Evolutionary conservation across 2,329 filamentous ascomycete species (phyloP).

Genomic region (Botrytis medusae): DNA sequence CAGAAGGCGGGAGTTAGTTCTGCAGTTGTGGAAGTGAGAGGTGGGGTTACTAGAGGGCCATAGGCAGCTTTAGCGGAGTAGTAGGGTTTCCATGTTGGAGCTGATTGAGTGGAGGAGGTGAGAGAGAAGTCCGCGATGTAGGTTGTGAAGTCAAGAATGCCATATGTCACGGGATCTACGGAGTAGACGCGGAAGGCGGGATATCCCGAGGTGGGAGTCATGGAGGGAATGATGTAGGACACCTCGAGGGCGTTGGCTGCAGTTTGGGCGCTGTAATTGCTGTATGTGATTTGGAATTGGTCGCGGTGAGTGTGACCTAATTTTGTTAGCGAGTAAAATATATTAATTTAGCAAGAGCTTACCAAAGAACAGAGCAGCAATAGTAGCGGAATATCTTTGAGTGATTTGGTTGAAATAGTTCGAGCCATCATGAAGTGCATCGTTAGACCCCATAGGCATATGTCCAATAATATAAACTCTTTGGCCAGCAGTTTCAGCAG

Average conservation of each 20-base stretch:
- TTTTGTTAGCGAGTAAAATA: neutral
- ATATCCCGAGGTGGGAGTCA: conserved; percentile 41
- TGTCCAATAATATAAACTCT: conserved; percentile 44
- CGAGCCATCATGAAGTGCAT: conserved; percentile 42
- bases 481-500: conserved; percentile 42
- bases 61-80: conserved; percentile 40
- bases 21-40: conserved; percentile 41
- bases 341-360: neutral
- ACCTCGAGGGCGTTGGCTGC: conserved; percentile 35
- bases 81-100: conserved; percentile 37
- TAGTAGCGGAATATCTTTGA: conserved; percentile 37
- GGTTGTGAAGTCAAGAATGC: conserved; percentile 37
- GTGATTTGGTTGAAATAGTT: conserved; percentile 41
- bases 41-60: conserved; percentile 42
- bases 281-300: conserved; percentile 40
- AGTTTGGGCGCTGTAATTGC: conserved; percentile 33
- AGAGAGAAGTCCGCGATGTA: conserved; percentile 39
- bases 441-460: conserved; percentile 39
- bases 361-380: conserved; percentile 39
- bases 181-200: conserved; percentile 40
- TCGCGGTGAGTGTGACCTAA: conserved; percentile 41
- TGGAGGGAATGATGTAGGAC: conserved; percentile 38
- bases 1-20: conserved; percentile 59
- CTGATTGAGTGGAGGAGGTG: conserved; percentile 27
- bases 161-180: conserved; percentile 40